A percentile compares a stretch with the other conserved stretches of the same genome.
phyloP scores from a whole-genome alignment of 1,284 basidiomycete genomes.

The Thecaphora thlaspeos region DNA sequence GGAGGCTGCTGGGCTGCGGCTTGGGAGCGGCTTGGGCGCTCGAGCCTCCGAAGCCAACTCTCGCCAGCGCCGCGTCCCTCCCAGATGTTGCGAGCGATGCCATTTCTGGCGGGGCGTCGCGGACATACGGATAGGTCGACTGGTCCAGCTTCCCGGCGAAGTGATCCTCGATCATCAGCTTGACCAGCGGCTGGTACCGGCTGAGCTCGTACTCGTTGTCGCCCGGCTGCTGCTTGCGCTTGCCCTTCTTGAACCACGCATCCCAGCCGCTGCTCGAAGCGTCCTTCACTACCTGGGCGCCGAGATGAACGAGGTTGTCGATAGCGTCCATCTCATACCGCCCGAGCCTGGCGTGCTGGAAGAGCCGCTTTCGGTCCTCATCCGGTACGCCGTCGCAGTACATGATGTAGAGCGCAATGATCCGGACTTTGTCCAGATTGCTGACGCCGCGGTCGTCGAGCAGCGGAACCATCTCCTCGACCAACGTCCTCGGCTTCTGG shows the following conservation, averaged over 20 bases:
- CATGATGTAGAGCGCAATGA: constrained; percentile 94
- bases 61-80: constrained; percentile 21
- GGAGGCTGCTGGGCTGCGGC: constrained; percentile 31
- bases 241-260: constrained; percentile 61
- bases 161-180: constrained; percentile 87
- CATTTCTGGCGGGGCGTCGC: constrained; percentile 71
- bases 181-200: constrained; percentile 83
- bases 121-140: constrained; percentile 82
- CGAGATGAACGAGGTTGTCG: constrained; percentile 80
- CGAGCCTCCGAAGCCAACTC: constrained; percentile 17
- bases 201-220: constrained; percentile 96
- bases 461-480: constrained; percentile 98
- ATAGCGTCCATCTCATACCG: constrained; percentile 90
- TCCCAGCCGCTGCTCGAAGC: constrained; percentile 25
- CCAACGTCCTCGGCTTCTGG: constrained; percentile 61
- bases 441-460: constrained; percentile 77
- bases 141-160: constrained; percentile 74
- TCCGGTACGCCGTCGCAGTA: constrained; percentile 95
- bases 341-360: constrained; percentile 90
- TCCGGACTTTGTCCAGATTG: constrained; percentile 79
- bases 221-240: constrained; percentile 70
- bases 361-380: constrained; percentile 88
- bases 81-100: constrained; percentile 22
- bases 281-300: constrained; percentile 77
- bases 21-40: constrained; percentile 1